Evolutionary conservation across 768 basidiomycete genomes (phyloP).

Genomic region (Cystofilobasidium bisporidii): DNA sequence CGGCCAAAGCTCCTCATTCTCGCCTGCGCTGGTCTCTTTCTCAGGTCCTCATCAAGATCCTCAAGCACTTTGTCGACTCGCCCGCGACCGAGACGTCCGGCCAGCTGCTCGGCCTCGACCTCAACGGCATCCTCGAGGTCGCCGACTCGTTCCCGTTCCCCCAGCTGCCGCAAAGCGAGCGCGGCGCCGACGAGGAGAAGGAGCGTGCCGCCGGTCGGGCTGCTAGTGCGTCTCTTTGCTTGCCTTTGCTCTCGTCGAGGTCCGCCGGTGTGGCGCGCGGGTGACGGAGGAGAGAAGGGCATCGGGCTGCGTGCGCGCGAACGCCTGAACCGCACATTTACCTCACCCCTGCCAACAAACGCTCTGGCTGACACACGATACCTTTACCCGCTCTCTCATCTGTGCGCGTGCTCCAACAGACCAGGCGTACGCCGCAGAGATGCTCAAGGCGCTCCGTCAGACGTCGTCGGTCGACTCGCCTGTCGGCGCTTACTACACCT

Average conservation of each 20-base stretch:
- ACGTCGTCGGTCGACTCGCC: constrained; percentile 84
- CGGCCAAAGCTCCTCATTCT: neutral
- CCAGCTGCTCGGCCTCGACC: constrained; percentile 77
- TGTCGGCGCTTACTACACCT: constrained; percentile 89
- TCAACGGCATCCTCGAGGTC: constrained; percentile 81
- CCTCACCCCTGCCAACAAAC: no score
- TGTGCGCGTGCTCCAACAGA: constrained; percentile 44
- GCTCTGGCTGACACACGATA: no score
- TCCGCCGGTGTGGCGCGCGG: no score
- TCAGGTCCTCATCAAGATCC: constrained; percentile 84
- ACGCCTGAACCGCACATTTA: no score
- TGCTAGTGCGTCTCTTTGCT: constrained; percentile 17
- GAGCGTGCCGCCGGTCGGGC: constrained; percentile 14
- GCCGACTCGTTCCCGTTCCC: constrained; percentile 41
- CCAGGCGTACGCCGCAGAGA: constrained; percentile 57
- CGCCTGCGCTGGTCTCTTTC: neutral
- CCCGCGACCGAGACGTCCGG: constrained; percentile 53
- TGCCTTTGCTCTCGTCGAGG: neutral
- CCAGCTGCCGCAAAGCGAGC: constrained; percentile 32
- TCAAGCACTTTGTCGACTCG: constrained; percentile 77
- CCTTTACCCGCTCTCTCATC: no score
- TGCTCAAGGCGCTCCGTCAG: constrained; percentile 80
- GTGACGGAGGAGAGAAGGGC: no score
- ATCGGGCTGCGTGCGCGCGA: no score
- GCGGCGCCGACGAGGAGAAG: constrained; percentile 33